Evolutionary conservation across 2,329 filamentous ascomycete species (phyloP).

Genomic region (Alternaria novae-zelandiae): DNA sequence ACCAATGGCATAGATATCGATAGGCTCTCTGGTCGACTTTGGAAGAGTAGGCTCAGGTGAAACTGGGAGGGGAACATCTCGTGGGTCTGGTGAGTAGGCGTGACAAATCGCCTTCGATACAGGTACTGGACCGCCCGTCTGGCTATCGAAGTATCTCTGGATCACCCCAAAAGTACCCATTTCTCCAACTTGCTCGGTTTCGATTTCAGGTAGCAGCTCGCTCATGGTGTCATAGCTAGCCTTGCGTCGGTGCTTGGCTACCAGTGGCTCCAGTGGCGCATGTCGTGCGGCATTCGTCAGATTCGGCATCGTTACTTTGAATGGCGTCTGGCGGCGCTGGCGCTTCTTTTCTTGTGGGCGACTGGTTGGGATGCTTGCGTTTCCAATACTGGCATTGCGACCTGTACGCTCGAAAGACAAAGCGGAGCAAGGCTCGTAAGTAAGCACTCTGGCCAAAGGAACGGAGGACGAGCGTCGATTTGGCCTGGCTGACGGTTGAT

Average conservation of each 20-base stretch:
- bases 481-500: conserved; percentile 12
- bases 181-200: conserved; percentile 29
- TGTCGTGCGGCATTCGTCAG: conserved; percentile 17
- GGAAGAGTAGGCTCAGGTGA: conserved; percentile 13
- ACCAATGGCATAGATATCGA: conserved; percentile 22
- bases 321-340: conserved; percentile 37
- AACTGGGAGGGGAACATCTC: conserved; percentile 16
- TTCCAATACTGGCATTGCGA: conserved; percentile 15
- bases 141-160: conserved; percentile 40
- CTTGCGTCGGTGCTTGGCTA: conserved; percentile 33
- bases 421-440: conserved; percentile 15
- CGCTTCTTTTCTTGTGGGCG: conserved; percentile 26
- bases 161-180: conserved; percentile 37
- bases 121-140: conserved; percentile 20
- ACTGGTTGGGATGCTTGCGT: conserved; percentile 11
- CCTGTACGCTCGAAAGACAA: conserved; percentile 7
- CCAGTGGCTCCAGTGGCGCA: conserved; percentile 36
- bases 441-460: conserved; percentile 19
- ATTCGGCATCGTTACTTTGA: conserved; percentile 19
- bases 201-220: conserved; percentile 29
- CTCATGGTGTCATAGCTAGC: conserved; percentile 25
- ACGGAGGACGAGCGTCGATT: conserved; percentile 24
- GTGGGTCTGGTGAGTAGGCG: conserved; percentile 17
- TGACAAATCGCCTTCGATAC: conserved; percentile 13
- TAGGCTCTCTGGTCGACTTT: conserved; percentile 11